phyloP scores from a whole-genome alignment of 2,329 filamentous ascomycete genomes.

The Beauveria pseudobassiana region DNA sequence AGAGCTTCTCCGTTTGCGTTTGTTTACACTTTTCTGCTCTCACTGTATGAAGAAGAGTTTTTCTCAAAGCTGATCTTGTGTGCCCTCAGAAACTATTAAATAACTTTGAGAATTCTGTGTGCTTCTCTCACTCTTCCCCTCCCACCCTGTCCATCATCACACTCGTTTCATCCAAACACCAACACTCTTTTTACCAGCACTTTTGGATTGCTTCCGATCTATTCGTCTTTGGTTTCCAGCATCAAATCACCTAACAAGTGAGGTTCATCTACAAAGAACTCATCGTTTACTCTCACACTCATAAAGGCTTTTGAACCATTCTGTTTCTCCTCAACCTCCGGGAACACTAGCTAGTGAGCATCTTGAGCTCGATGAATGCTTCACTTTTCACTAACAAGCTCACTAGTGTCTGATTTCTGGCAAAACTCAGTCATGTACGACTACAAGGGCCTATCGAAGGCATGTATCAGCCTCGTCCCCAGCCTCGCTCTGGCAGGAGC shows the following conservation, averaged over 20 bases:
- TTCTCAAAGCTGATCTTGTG: constrained; percentile 2
- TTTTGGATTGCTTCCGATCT: not conserved
- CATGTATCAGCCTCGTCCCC: not conserved
- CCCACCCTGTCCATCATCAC: constrained; percentile 1
- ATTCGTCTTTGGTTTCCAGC: not conserved
- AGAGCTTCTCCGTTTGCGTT: constrained; percentile 6
- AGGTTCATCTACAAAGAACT: not conserved
- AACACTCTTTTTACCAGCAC: not conserved
- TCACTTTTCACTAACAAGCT: not conserved
- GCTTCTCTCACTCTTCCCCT: not conserved
- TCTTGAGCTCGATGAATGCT: not conserved
- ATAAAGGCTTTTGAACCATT: not conserved
- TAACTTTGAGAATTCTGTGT: not conserved
- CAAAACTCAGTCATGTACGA: not conserved
- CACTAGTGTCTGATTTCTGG: not conserved
- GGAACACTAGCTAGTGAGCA: not conserved
- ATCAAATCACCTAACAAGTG: not conserved
- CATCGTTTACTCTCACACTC: not conserved
- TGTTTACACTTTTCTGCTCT: constrained; percentile 2
- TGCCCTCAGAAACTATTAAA: not conserved
- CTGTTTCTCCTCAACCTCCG: not conserved
- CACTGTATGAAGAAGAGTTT: not conserved
- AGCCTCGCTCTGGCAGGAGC: not conserved
- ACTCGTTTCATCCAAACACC: not conserved
- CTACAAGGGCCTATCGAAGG: not conserved